Evolutionary conservation across 768 basidiomycete species (phyloP), one percentile per base, ranked within the genome.

Genomic region (Trametes maxima): DNA sequence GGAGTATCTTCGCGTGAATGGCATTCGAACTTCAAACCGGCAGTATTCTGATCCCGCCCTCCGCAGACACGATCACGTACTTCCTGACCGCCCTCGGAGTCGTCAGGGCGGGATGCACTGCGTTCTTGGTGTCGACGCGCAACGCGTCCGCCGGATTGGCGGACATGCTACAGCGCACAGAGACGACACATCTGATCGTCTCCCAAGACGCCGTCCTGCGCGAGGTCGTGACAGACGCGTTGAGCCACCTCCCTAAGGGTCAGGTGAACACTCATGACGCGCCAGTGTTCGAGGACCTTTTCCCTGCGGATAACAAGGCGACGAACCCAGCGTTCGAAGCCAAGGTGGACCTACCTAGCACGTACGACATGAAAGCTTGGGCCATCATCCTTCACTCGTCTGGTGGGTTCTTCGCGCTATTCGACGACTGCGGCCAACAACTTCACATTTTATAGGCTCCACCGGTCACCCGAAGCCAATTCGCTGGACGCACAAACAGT

Each of bases 41-140:
- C 16, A 11, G 16, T 6, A 11, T 36, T 14, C 43, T 42, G 21
- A 35, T n/a, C n/a, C 1, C 47, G 6, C 28, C 22, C 16, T 17
- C 14, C 10, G 21, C 50, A 68, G 78, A 79, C 48, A 60, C 62
- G 14, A 61, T 70, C 50, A 60, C 66, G 12, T 70, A 69, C 63
- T 50, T 57, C 19, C 53, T 58, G 14, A 54, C 51, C 22, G 45
- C 65, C 8, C 19, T 68, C 33, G 68, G 70, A 14, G 45, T 69
- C 16, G 51, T 70, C 17, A 44, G 60, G 3, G 65, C 67, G 12
- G 69, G 68, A 8, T 60, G 53, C 54, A 59, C 54, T 28, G 60
- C 68, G 2, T 79, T 79, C 65, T 73, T 75, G 3, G 67, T 77
- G 44, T 74, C 76, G 12, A 65, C 68, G 8, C 70, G 75, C 10